phyloP scores from a whole-genome alignment of 345 rosid genomes.

The Erodium maritimum region DNA sequence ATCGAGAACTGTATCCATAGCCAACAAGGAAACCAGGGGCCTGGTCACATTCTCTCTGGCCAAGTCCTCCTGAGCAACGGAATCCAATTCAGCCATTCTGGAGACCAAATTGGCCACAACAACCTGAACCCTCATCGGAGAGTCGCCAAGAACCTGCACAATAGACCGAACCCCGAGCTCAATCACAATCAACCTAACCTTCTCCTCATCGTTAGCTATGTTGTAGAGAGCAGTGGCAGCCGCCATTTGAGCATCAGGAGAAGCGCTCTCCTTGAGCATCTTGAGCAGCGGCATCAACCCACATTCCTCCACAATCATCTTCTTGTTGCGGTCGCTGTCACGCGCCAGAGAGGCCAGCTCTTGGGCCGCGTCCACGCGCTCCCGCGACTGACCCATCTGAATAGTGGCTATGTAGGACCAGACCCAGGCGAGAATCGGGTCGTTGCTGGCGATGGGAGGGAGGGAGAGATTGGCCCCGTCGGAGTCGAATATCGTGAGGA shows the following conservation, averaged over 20 bases:
- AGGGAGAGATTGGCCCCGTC: constrained; percentile 30
- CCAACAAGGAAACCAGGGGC: constrained; percentile 34
- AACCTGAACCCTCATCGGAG: constrained; percentile 37
- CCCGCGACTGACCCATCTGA: constrained; percentile 37
- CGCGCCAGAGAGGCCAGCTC: constrained; percentile 38
- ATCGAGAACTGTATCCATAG: constrained; percentile 25
- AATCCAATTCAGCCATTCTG: constrained; percentile 34
- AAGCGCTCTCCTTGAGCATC: constrained; percentile 39
- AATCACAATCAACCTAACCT: constrained; percentile 24
- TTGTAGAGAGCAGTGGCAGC: constrained; percentile 31
- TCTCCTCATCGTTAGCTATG: constrained; percentile 23
- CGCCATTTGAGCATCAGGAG: constrained; percentile 39
- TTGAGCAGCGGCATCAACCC: constrained; percentile 38
- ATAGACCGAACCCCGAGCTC: constrained; percentile 30
- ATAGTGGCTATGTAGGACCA: constrained; percentile 42
- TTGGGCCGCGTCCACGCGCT: constrained; percentile 39
- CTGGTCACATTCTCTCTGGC: constrained; percentile 33
- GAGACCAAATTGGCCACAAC: constrained; percentile 41
- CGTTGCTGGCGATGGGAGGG: constrained; percentile 57
- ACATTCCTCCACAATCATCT: constrained; percentile 50
- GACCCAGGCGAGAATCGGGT: constrained; percentile 61
- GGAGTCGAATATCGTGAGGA: constrained; percentile 34
- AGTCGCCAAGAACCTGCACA: constrained; percentile 36
- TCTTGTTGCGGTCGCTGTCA: constrained; percentile 46
- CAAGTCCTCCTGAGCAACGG: constrained; percentile 34